Evolutionary conservation across 306 rosid genomes (phyloP), one percentile per base, ranked within the genome.

Genomic region (Sicyos baderoa): DNA sequence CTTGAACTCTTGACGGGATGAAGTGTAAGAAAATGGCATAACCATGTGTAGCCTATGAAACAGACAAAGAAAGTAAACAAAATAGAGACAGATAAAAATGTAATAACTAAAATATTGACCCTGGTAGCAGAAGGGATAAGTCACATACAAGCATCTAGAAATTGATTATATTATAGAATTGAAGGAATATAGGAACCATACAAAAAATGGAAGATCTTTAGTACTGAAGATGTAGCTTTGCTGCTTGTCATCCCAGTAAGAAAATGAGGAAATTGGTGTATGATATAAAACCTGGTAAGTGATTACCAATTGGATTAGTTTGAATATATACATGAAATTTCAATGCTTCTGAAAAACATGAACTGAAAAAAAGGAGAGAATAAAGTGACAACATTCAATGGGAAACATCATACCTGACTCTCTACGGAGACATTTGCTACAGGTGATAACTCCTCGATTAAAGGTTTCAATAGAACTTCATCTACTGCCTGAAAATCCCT

Each of bases 171-270:
- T 72, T 58, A 84, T 61, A 80, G 72, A 73, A 74, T 68, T 62
- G 57, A 67, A 76, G 68, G 74, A 25, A 6, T 56, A 62, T 63
- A 59, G 9, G 11, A 71, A 48, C 42, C 94, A 54, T 90, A 93
- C 94, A 80, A 93, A 93, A 84, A 93, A 93, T 75, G 99, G 97
- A 82, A 93, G 97, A 75, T 93, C 96, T 77, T 79, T 74, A 49
- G 87, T 76, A 59, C 78, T 84, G 76, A 90, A 90, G 78, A 86
- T 70, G 77, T 88, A 85, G 74, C 94, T 86, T 44, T 78, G 65
- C 80, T 54, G 82, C 58, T 79, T 47, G 48, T 85, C 86, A 76
- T 93, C 95, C 99, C 97, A 88, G 78, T 72, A 80, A 51, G 97
- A 90, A 78, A 85, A 79, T 2, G 99, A 86, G 52, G 97, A 86